Evolutionary conservation across 225 moss, liverwort and hornwort genomes (phyloP).

Genomic region (Polytrichum commune): DNA sequence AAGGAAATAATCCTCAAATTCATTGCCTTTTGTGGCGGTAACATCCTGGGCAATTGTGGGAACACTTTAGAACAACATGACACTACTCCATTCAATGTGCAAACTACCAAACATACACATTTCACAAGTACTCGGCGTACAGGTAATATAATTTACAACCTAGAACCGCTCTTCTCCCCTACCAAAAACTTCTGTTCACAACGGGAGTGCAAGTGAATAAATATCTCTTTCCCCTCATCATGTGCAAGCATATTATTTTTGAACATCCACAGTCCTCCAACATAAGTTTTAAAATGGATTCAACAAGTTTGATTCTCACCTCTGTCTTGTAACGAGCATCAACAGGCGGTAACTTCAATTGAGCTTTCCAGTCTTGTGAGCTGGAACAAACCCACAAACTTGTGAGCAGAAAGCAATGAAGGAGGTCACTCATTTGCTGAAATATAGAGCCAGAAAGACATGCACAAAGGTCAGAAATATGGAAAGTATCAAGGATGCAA

Average conservation of each 20-base stretch:
- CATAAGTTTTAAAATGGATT: too few species aligned
- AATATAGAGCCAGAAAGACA: neutral
- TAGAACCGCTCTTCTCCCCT: too few species aligned
- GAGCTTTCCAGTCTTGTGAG: constrained; percentile 13
- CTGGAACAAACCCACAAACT: neutral
- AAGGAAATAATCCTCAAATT: constrained; percentile 10
- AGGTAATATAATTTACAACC: too few species aligned
- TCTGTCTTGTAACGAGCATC: constrained; percentile 8
- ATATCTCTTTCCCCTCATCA: too few species aligned
- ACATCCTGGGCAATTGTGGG: neutral
- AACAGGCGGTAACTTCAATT: constrained; percentile 10
- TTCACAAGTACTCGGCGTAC: too few species aligned
- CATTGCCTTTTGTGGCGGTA: constrained; percentile 12
- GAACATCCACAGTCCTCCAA: too few species aligned
- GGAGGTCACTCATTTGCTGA: neutral
- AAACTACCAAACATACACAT: too few species aligned
- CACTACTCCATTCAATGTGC: too few species aligned
- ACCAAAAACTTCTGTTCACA: too few species aligned
- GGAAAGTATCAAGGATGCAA: neutral
- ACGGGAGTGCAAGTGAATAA: too few species aligned
- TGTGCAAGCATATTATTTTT: too few species aligned
- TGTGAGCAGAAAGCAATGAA: neutral
- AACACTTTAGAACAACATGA: too few species aligned
- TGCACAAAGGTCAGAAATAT: neutral
- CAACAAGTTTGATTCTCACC: neutral